These are phyloP conservation scores for Cryptococcus sp. DNA, from an alignment of 1,284 basidiomycete species.

Conservation along the genomic window DNA sequence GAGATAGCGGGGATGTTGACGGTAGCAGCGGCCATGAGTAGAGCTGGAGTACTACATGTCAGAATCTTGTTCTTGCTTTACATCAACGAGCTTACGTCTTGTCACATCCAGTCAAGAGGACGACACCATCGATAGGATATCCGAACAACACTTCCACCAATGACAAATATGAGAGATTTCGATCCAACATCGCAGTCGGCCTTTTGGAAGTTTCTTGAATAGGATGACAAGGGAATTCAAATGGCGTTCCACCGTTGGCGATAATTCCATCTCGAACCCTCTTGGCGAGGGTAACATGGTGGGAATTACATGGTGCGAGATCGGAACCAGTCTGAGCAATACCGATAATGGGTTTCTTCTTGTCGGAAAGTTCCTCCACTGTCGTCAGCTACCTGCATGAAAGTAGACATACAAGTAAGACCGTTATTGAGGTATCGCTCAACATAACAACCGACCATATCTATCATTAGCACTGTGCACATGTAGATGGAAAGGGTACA, in stretches of 20 bases:
- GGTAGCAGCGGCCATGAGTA: slow-evolving; percentile 38
- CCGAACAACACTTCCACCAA: slow-evolving; percentile 46
- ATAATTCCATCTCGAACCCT: slow-evolving; percentile 47
- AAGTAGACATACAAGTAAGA: slow-evolving; percentile 18
- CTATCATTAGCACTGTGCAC: slow-evolving; percentile 4
- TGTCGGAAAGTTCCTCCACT: slow-evolving; percentile 43
- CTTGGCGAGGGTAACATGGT: slow-evolving; percentile 46
- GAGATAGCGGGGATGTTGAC: slow-evolving; percentile 44
- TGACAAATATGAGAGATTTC: slow-evolving; percentile 44
- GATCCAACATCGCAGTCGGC: slow-evolving; percentile 44
- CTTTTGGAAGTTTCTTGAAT: slow-evolving; percentile 49
- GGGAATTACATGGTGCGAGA: slow-evolving; percentile 43
- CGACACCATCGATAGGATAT: slow-evolving; percentile 46
- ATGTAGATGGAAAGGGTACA: slow-evolving; percentile 2
- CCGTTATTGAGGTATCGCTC: slow-evolving; percentile 47
- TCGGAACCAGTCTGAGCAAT: slow-evolving; percentile 56
- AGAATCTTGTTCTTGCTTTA: slow-evolving; percentile 5
- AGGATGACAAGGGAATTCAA: slow-evolving; percentile 49
- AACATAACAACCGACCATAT: slow-evolving; percentile 30
- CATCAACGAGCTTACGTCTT: slow-evolving; percentile 51
- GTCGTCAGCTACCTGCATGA: background rate
- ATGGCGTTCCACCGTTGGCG: slow-evolving; percentile 45
- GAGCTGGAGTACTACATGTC: slow-evolving; percentile 32
- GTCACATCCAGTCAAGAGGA: slow-evolving; percentile 47
- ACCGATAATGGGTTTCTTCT: slow-evolving; percentile 78